Conservation (phyloP, 192 early-diverging fungal species). For the Backusella psychrophila region DNA sequence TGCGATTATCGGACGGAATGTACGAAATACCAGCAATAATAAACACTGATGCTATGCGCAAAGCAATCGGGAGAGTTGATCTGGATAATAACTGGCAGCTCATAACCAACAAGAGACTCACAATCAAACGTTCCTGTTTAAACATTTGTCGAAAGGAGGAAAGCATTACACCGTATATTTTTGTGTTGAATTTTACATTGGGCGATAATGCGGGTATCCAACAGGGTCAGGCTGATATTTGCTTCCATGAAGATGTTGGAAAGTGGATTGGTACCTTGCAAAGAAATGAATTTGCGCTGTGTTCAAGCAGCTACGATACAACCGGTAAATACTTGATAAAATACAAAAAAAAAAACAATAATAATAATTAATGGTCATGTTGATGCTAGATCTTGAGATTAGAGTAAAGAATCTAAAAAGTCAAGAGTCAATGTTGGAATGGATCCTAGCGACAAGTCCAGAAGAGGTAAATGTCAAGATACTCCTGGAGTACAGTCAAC, state of each 20-base stretch:
- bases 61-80: not conserved
- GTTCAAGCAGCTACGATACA: not conserved
- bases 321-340: not conserved
- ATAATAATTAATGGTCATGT: not conserved
- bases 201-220: not conserved
- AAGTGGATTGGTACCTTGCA: not conserved
- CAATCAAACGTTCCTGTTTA: not conserved
- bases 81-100: not conserved
- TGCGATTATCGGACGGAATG: not conserved
- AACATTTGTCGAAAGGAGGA: not conserved
- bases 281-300: not conserved
- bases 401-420: not conserved
- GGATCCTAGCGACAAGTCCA: not conserved
- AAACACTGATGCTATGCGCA: not conserved
- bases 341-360: too few relatives aligned
- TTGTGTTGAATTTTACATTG: not conserved
- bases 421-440: not conserved
- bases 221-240: not conserved
- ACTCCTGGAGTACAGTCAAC: not conserved
- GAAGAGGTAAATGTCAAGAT: not conserved
- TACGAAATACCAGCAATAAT: not conserved
- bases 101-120: not conserved
- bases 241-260: not conserved
- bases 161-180: not conserved
- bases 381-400: not conserved